phyloP scores from a whole-genome alignment of 352 stramenopile genomes.

The Globisporangium heterothallicum region DNA sequence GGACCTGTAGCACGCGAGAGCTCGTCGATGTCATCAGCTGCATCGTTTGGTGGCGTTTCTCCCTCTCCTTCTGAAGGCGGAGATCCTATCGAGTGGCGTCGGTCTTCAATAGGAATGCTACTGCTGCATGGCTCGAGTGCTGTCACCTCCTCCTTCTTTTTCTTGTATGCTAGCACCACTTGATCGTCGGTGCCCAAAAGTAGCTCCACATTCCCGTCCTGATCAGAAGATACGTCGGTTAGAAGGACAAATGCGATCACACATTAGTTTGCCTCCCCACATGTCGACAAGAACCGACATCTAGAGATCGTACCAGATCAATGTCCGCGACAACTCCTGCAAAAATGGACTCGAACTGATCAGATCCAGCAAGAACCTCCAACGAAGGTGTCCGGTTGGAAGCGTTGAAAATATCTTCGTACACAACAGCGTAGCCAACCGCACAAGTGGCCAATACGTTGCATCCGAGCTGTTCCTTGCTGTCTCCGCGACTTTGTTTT shows the following conservation, averaged over 20 bases:
- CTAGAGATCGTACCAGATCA: constrained; percentile 35
- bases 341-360: constrained; percentile 66
- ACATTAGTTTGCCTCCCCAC: background rate
- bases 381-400: constrained; percentile 5
- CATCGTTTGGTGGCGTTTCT: no score
- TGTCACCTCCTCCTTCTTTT: no score
- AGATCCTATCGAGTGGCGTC: no score
- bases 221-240: background rate
- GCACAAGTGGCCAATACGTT: constrained; percentile 61
- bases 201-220: constrained; percentile 60
- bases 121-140: no score
- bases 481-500: background rate
- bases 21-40: no score
- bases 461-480: constrained; percentile 15
- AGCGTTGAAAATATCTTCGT: constrained; percentile 41
- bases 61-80: no score
- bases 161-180: constrained; percentile 53
- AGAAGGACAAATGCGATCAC: no score
- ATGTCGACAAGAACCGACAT: background rate
- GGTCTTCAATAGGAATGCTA: no score
- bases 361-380: constrained; percentile 33
- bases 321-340: constrained; percentile 43
- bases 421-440: constrained; percentile 51
- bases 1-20: no score
- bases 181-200: constrained; percentile 60